Evolutionary conservation across 1,139 yeast genomes (phyloP).

Genomic region (Yarrowia galli): DNA sequence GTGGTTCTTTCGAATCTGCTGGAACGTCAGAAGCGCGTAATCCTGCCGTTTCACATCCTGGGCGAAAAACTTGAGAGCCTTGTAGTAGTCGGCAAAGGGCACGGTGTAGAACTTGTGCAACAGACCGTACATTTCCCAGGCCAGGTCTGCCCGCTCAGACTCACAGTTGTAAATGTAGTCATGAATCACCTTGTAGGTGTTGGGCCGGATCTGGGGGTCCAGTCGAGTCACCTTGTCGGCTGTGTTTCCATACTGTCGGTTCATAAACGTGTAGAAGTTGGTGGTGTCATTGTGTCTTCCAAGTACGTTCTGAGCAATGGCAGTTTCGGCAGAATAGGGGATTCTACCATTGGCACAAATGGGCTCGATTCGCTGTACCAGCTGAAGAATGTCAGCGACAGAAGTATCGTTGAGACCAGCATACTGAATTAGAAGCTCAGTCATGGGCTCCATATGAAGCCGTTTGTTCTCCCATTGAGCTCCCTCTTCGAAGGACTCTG

Average conservation of each 20-base stretch:
- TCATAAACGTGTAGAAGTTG: constrained; percentile 65
- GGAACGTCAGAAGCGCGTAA: constrained; percentile 69
- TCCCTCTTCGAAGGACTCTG: constrained; percentile 53
- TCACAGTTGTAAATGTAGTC: constrained; percentile 56
- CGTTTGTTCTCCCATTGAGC: constrained; percentile 57
- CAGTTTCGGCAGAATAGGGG: constrained; percentile 57
- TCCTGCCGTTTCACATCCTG: constrained; percentile 61
- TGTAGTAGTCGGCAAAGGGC: constrained; percentile 67
- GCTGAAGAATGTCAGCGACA: constrained; percentile 47
- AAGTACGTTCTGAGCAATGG: constrained; percentile 56
- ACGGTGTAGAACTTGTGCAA: constrained; percentile 65
- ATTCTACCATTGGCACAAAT: constrained; percentile 51
- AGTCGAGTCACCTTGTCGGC: constrained; percentile 52
- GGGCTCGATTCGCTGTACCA: constrained; percentile 50
- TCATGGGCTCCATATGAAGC: constrained; percentile 49
- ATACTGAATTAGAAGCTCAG: constrained; percentile 48
- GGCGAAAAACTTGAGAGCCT: constrained; percentile 68
- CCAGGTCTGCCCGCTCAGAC: constrained; percentile 50
- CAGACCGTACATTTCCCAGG: constrained; percentile 71
- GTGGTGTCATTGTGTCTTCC: constrained; percentile 60
- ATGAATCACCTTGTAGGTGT: constrained; percentile 55
- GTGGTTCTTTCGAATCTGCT: constrained; percentile 64
- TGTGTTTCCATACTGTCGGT: constrained; percentile 63
- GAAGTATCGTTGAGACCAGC: constrained; percentile 47
- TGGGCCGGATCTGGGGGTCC: constrained; percentile 47